A percentile compares a stretch with the other conserved stretches of the same genome.
phyloP scores from a whole-genome alignment of 805 yeast species.

The Barnettozyma wickerhamii region DNA sequence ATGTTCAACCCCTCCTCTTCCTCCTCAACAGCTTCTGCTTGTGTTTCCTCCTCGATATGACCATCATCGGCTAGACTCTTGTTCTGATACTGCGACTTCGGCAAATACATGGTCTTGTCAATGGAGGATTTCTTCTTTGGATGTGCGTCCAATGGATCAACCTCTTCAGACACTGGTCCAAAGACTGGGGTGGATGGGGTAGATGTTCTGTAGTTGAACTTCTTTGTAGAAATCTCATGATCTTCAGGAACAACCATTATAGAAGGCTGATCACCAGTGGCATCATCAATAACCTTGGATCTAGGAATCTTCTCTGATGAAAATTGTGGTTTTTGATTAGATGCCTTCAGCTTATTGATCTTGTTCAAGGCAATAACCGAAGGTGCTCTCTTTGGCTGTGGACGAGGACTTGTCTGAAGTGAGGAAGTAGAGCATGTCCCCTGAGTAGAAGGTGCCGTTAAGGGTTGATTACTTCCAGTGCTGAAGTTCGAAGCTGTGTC shows the following conservation, averaged over 20 bases:
- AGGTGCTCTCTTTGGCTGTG: neutral
- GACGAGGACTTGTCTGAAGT: neutral
- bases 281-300: constrained; percentile 62
- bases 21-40: neutral
- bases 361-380: constrained; percentile 11
- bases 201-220: constrained; percentile 3
- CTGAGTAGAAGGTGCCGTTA: neutral
- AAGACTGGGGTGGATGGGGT: constrained; percentile 1
- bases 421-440: neutral
- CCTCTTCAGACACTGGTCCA: constrained; percentile 2
- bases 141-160: constrained; percentile 10
- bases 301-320: constrained; percentile 70
- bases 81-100: neutral
- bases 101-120: neutral
- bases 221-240: constrained; percentile 7
- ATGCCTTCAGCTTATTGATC: constrained; percentile 16
- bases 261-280: constrained; percentile 63
- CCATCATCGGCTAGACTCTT: constrained; percentile 4
- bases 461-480: neutral
- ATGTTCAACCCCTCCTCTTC: constrained; percentile 29
- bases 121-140: too few species aligned
- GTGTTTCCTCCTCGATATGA: neutral
- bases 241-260: constrained; percentile 54
- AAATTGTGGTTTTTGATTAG: constrained; percentile 49
- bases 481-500: neutral